Percentiles rank a stretch among this genome's conserved stretches.
Conservation (phyloP, 257 asterid genomes). For the Lavandula angustifolia region DNA sequence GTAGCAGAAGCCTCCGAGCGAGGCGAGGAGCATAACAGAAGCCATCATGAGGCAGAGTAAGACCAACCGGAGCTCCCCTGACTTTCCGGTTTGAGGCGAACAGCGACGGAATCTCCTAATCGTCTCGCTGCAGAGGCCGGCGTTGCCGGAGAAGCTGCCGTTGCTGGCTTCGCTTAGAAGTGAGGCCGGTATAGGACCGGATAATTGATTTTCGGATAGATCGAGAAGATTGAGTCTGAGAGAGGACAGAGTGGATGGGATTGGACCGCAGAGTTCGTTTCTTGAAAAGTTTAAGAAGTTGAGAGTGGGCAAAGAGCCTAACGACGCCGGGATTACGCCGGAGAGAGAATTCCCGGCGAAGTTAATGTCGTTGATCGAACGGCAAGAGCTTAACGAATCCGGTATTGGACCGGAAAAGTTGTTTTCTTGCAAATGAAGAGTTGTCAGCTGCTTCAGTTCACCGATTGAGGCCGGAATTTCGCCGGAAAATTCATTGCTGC, state of each 20-base stretch:
- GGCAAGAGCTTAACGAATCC: conserved; percentile 64
- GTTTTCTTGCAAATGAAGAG: conserved; percentile 57
- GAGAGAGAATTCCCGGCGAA: conserved; percentile 60
- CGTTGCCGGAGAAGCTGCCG: conserved; percentile 71
- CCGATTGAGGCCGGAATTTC: conserved; percentile 58
- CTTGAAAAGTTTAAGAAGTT: conserved; percentile 71
- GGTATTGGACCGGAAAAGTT: conserved; percentile 66
- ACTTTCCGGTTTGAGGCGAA: conserved; percentile 33
- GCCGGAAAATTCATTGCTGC: conserved; percentile 65
- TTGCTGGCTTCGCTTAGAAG: conserved; percentile 58
- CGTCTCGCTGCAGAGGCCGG: conserved; percentile 65
- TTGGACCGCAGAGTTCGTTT: conserved; percentile 69
- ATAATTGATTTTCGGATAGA: conserved; percentile 60
- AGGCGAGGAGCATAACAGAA: conserved; percentile 37
- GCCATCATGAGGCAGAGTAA: conserved; percentile 45
- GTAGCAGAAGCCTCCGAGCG: conserved; percentile 42
- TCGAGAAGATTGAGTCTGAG: conserved; percentile 69
- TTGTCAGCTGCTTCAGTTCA: conserved; percentile 50
- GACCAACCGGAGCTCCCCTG: conserved; percentile 37
- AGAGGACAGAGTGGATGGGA: conserved; percentile 67
- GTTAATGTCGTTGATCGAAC: conserved; percentile 55
- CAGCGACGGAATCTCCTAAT: conserved; percentile 50
- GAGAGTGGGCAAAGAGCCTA: conserved; percentile 61
- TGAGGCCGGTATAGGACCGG: conserved; percentile 65
- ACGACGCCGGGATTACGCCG: conserved; percentile 57